Evolutionary conservation across 2,329 filamentous ascomycete species (phyloP).

Genomic region (Colletotrichum liriopes): DNA sequence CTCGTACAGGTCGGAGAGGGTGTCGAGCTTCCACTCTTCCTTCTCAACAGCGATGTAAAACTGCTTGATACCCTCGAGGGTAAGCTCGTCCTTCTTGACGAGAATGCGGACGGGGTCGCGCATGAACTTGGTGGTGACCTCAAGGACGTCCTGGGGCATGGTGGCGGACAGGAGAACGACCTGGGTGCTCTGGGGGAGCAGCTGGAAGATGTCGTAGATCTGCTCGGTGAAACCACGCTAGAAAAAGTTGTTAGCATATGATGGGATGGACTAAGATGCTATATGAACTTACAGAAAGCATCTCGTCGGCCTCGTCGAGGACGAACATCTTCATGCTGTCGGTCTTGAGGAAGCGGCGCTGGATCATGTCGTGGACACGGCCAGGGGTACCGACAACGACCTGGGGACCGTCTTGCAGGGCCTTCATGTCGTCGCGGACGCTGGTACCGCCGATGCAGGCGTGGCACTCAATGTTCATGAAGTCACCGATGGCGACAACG

Average conservation of each 20-base stretch:
- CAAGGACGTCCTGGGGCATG: constrained; percentile 98
- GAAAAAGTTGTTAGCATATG: constrained; percentile 49
- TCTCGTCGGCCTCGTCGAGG: constrained; percentile 99
- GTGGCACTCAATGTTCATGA: constrained; percentile 99
- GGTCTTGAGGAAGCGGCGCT: constrained; percentile 96
- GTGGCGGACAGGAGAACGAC: constrained; percentile 98
- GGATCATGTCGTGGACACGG: constrained; percentile 99
- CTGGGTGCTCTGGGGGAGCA: constrained; percentile 97
- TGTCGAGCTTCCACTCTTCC: constrained; percentile 99
- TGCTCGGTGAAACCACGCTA: constrained; percentile 99
- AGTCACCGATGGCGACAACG: constrained; percentile 97
- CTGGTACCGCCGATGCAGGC: constrained; percentile 99
- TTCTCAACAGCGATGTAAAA: constrained; percentile 99
- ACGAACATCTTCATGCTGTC: constrained; percentile 99
- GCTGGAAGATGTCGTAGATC: constrained; percentile 99
- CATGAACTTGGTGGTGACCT: constrained; percentile 99
- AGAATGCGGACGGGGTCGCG: constrained; percentile 98
- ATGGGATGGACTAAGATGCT: constrained; percentile 42
- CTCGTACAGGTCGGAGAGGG: constrained; percentile 98
- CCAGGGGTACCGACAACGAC: constrained; percentile 98
- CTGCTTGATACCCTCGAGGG: constrained; percentile 99
- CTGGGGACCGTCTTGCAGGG: constrained; percentile 94
- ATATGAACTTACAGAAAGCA: constrained; percentile 82
- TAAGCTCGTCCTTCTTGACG: constrained; percentile 99
- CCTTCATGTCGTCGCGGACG: constrained; percentile 98